Percentiles rank a stretch among this genome's conserved stretches.
These are phyloP conservation scores for Ministeria vibrans DNA, from an alignment of 78 protist species.

Conservation along the genomic window DNA sequence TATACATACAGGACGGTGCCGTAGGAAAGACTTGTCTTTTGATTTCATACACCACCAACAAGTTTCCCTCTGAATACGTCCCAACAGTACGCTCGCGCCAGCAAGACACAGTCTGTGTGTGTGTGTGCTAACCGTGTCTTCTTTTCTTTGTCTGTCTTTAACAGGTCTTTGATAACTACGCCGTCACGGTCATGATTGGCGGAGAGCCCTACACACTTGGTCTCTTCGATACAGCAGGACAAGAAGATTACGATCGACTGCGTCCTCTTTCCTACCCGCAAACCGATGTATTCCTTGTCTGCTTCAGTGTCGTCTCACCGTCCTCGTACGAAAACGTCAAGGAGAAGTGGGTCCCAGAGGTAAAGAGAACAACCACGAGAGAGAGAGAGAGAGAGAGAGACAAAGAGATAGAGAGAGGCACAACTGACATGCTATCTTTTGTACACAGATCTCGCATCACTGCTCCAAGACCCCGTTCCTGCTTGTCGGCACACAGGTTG, in stretches of 20 bases:
- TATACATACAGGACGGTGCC: conserved; percentile 68
- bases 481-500: conserved; percentile 80
- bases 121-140: too few species aligned
- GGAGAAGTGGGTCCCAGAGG: conserved; percentile 28
- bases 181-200: conserved; percentile 58
- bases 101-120: too few species aligned
- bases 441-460: conserved; percentile 77
- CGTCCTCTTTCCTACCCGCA: conserved; percentile 66
- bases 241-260: conserved; percentile 52
- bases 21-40: conserved; percentile 66
- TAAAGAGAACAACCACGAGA: too few species aligned
- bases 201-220: conserved; percentile 53
- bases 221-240: conserved; percentile 55
- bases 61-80: conserved; percentile 36
- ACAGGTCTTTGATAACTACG: conserved; percentile 79
- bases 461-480: conserved; percentile 66
- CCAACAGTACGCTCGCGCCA: conserved; percentile 20
- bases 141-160: too few species aligned
- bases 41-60: conserved; percentile 34
- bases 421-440: too few species aligned
- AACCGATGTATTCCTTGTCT: conserved; percentile 66
- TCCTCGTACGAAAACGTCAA: conserved; percentile 69
- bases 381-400: too few species aligned
- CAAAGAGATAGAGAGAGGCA: too few species aligned
- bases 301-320: conserved; percentile 59